Base-by-base conservation (phyloP, 495 filamentous ascomycete species). In the Aspergillus indologenus region DNA sequence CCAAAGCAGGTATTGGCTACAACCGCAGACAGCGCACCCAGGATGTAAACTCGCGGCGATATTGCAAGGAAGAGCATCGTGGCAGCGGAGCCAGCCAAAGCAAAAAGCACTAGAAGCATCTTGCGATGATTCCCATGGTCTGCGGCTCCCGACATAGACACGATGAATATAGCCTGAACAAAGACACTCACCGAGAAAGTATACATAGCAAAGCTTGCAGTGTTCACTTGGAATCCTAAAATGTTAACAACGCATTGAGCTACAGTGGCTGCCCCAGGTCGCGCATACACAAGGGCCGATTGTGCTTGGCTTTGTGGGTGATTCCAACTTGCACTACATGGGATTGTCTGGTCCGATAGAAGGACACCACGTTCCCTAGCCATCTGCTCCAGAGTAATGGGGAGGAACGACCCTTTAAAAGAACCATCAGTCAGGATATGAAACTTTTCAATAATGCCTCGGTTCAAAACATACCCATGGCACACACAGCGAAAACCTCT, bases 181-280 rank as follows among this genome's bases (percentile, higher is more conserved):
- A 96, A 69, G 1, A 98, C 94, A 72, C 90, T 94, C 58, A 96
- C 72, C 49, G 91, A 95, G 72, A 98, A 98, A 5, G 90, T 96
- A 75, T 98, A 98, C 89, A 98, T 92, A 58, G 95, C 94, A 72
- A 97, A 97, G 75, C 90, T 95, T 18, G 94, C 92, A 11, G 94
- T 96, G 73, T 96, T 97, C 68, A 98, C 86, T 63, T 96, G 88
- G 54, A 84, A 71, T 5, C 94, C 94, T 46, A 96, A 73, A 9
- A 98, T 73, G 57, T 86, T 83, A 64, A 98, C 82, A 52, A 98
- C 78, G 65, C 94, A 98, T 67, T 95, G 91, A 24, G 82, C 82
- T n/a, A 66, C 55, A 34, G 74, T 68, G 45, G 64, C 65, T 54
- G 54, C 56, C 9, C 18, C 43, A 53, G 57, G 51, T 21, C 71